phyloP scores from a whole-genome alignment of 2,329 filamentous ascomycete genomes.

The Aureobasidium sp. region DNA sequence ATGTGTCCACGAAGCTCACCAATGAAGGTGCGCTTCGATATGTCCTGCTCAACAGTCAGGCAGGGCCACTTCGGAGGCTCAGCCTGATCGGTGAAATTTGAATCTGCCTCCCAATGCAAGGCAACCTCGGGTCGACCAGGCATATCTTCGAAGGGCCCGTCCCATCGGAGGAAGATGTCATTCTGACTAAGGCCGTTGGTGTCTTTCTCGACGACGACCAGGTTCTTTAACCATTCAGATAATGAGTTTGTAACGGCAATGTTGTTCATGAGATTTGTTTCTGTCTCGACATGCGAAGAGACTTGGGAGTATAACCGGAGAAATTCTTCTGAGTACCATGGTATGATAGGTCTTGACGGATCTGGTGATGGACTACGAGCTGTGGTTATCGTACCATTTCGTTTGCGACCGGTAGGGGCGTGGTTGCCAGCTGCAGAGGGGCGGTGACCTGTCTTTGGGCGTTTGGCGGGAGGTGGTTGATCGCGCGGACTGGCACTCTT shows the following conservation, averaged over 20 bases:
- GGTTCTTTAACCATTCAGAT: conserved; percentile 69
- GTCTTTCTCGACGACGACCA: conserved; percentile 57
- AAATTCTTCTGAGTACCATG: conserved; percentile 49
- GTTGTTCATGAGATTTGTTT: conserved; percentile 70
- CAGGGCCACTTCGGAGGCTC: conserved; percentile 62
- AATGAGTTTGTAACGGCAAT: conserved; percentile 67
- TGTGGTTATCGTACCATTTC: conserved; percentile 46
- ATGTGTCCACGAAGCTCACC: conserved; percentile 61
- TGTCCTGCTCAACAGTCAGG: conserved; percentile 46
- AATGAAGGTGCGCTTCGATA: conserved; percentile 46
- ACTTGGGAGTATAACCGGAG: conserved; percentile 45
- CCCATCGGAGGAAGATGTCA: conserved; percentile 62
- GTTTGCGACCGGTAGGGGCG: conserved; percentile 57
- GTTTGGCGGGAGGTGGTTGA: conserved; percentile 59
- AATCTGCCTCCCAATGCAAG: conserved; percentile 45
- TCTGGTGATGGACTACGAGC: conserved; percentile 66
- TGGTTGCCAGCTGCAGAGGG: conserved; percentile 66
- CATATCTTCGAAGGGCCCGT: conserved; percentile 45
- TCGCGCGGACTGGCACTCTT: conserved; percentile 44
- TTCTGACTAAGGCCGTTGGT: conserved; percentile 52
- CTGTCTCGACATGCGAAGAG: conserved; percentile 38
- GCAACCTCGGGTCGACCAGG: conserved; percentile 43
- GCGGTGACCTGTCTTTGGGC: conserved; percentile 73
- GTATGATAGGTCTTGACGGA: conserved; percentile 17
- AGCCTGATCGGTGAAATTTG: conserved; percentile 41